phyloP scores from a whole-genome alignment of 2,329 filamentous ascomycete genomes.

The Chaetomium sp. region DNA sequence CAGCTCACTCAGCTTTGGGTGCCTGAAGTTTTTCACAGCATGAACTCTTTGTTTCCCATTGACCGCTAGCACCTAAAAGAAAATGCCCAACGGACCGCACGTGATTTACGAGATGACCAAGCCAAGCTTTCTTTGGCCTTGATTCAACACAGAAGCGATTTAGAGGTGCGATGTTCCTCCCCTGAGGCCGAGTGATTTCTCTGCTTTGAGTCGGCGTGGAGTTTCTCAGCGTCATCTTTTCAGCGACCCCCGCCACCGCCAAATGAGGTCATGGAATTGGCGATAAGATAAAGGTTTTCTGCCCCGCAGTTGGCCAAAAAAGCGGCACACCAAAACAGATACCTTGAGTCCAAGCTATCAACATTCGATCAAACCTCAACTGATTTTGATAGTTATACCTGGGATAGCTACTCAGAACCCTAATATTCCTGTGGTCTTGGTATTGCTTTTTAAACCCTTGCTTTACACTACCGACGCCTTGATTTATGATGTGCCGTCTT shows the following conservation, averaged over 20 bases:
- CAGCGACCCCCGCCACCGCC: neutral
- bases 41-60: neutral
- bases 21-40: slow-evolving; percentile 17
- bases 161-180: too few species aligned
- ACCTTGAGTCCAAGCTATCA: neutral
- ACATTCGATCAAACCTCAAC: neutral
- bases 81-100: neutral
- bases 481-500: too few species aligned
- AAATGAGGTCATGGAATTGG: slow-evolving; percentile 4
- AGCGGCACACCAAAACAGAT: too few species aligned
- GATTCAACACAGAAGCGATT: neutral
- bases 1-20: slow-evolving; percentile 13
- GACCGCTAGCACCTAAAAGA: slow-evolving; percentile 9
- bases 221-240: neutral
- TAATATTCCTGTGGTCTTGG: too few species aligned
- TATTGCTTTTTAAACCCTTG: too few species aligned
- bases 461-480: too few species aligned
- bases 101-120: neutral
- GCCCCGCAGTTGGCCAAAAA: slow-evolving; percentile 14
- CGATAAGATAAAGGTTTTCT: slow-evolving; percentile 24
- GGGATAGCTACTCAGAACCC: too few species aligned
- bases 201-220: too few species aligned
- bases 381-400: neutral
- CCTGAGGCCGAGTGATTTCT: too few species aligned
- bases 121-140: neutral